Base-by-base conservation (phyloP, 2,329 filamentous ascomycete genomes). In the Myriosclerotinia curreyana region DNA sequence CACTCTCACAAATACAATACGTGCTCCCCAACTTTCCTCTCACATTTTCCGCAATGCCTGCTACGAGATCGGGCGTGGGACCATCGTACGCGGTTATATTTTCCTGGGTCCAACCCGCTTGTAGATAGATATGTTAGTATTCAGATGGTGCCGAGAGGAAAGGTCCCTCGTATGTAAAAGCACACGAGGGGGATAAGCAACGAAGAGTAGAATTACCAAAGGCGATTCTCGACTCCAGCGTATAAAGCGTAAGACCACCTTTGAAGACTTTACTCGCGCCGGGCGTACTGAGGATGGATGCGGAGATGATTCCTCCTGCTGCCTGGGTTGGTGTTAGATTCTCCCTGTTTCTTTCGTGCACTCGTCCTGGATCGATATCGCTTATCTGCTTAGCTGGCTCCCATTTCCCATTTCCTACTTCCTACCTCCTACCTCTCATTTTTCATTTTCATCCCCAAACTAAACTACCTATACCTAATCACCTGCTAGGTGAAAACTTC, bases 291-390 rank as follows among this genome's bases (percentile, higher is more conserved):
- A 88, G 80, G 25, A 88, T 76, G 50, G 81, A 78, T 34, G 83
- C 81, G 54, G 82, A 85, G 65, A 87, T 82, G 38, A 89, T 79
- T 17, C 86, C 86, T 42, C 86, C 86, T 11, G 85, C 83, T 55
- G 85, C 85, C 81, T 83, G 49, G 20, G 9, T 7, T 34, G 1
- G 7, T 22, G 28, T 53, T 11, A 51, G 44, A 25, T 48, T 28
- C 25, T 7, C 22, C 53, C 8, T 38, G 20, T 17, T 6, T 50
- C 25, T 28, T 7, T 20, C 11, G 34, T 20, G 2, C 38, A 11
- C 2, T 34, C 20, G 25, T 14, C 22, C 17, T 25, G 9, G 36
- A 6, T 48, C 36, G 12, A 6, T 8, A 25, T 34, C 3, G 8
- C 14, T 36, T 28, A 11, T 48, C 38, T n/a, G 1, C n/a, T 3